Evolutionary conservation across 768 basidiomycete species (phyloP).

Genomic region (Russula emetica): DNA sequence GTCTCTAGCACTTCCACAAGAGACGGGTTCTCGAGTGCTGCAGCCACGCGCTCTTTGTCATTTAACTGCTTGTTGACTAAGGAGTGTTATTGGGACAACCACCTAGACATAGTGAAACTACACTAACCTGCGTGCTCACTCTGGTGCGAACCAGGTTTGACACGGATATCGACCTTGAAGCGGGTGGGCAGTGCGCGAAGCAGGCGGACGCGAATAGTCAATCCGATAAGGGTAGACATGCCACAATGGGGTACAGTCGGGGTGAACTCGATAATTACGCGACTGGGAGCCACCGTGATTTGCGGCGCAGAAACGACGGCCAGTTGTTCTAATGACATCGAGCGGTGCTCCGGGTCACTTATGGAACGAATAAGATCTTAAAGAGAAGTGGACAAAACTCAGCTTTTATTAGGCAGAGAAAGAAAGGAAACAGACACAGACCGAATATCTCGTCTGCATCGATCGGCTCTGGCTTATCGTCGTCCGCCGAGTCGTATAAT

Average conservation of each 20-base stretch:
- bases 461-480: conserved; percentile 60
- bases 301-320: conserved; percentile 91
- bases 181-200: conserved; percentile 85
- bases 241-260: conserved; percentile 98
- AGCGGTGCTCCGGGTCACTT: conserved; percentile 93
- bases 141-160: conserved; percentile 94
- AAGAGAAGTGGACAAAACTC: background rate
- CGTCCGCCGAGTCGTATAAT: conserved; percentile 27
- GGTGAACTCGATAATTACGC: conserved; percentile 85
- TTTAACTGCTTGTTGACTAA: conserved; percentile 97
- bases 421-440: conserved; percentile 34
- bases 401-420: background rate
- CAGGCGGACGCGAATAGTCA: conserved; percentile 93
- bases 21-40: conserved; percentile 88
- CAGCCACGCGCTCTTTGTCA: conserved; percentile 97
- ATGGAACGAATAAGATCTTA: conserved; percentile 88
- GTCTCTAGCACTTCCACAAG: conserved; percentile 86
- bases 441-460: conserved; percentile 94
- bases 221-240: conserved; percentile 93
- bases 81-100: too few relatives aligned
- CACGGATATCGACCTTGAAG: conserved; percentile 90
- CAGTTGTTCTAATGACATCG: conserved; percentile 85
- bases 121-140: conserved; percentile 80
- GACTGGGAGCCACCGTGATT: conserved; percentile 57
- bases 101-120: background rate